Evolutionary conservation across 805 yeast species (phyloP), one percentile per base, ranked within the genome.

Genomic region (Ogataea zsoltii): DNA sequence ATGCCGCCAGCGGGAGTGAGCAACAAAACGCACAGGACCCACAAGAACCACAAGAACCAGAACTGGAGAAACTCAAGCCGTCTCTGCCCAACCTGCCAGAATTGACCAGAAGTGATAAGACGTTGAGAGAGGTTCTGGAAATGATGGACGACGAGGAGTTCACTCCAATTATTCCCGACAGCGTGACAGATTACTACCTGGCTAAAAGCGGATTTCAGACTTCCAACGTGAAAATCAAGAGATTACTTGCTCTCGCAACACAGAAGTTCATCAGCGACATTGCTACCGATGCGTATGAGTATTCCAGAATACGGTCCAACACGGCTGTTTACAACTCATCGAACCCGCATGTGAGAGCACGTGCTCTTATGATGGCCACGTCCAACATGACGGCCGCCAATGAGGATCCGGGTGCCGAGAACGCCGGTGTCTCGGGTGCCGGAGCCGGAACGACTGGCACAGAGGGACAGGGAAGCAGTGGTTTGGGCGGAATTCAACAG

Each of bases 221-320:
- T 21, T 75, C 84, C 32, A 96, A 92, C 62, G 69, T 80, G 12
- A 77, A 90, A 46, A 80, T 87, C 46, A 91, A 90, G 64, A 74
- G 98, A 43, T 70, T 94, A 30, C 71, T 94, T 39, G 97, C 98
- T 0, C 71, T 94, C 45, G 98, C 99, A 1, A 94, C 99, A 0
- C 99, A 95, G 60, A 94, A 94, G 62, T 94, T 94, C 63, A 78
- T 94, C 21, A 82, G 91, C 49, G 99, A 94, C 63, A 83, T 94
- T 25, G 97, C 99, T 1, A 88, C 90, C 13, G 98, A 94, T 61
- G 97, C 99, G 0, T 94, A 89, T 62, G 99, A 94, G 63, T 91
- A 89, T 62, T 87, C 96, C 7, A 74, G 98, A 49, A 94, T 94
- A 54, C 77, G 98, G 51, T 88, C 94, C n/a, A 74, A 88, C 4